These are phyloP conservation scores for Kodamaea sp. DNA, from an alignment of 1,139 yeast genomes.

Conservation along the genomic window DNA sequence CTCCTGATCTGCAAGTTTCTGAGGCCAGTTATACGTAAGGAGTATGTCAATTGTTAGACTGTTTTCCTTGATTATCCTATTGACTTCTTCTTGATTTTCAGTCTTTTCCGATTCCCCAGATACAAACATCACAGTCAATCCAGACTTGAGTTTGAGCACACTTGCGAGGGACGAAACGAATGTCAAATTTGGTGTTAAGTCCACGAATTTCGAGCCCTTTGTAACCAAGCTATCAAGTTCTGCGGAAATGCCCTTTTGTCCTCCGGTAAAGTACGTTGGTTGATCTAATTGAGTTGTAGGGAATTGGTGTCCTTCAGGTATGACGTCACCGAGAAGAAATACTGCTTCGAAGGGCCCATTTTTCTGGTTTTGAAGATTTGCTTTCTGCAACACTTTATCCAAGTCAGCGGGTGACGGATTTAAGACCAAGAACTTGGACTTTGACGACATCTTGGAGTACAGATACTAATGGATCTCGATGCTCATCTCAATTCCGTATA, in stretches of 20 bases:
- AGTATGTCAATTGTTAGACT: conserved; percentile 49
- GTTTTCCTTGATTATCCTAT: conserved; percentile 14
- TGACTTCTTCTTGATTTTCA: conserved; percentile 13
- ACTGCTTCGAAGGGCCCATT: conserved; percentile 68
- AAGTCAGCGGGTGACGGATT: conserved; percentile 46
- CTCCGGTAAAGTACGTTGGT: conserved; percentile 35
- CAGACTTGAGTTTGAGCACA: conserved; percentile 41
- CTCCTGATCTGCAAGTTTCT: conserved; percentile 43
- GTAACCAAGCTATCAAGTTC: conserved; percentile 1
- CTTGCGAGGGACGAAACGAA: conserved; percentile 28
- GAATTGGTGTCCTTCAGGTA: conserved; percentile 17
- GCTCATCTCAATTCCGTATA: background rate
- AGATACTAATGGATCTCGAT: background rate
- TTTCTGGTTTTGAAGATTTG: conserved; percentile 51
- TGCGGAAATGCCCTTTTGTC: conserved; percentile 18
- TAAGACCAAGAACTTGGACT: conserved; percentile 45
- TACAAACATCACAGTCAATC: conserved; percentile 49
- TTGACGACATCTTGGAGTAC: conserved; percentile 7
- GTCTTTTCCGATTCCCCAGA: conserved; percentile 29
- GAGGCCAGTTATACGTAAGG: conserved; percentile 64
- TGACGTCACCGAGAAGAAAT: conserved; percentile 51
- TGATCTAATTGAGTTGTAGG: conserved; percentile 23
- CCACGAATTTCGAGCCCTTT: conserved; percentile 13
- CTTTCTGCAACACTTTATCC: conserved; percentile 46
- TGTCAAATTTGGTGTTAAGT: conserved; percentile 22